Conservation (phyloP, 2,329 filamentous ascomycete species). For the Trichoderma koningiopsis region DNA sequence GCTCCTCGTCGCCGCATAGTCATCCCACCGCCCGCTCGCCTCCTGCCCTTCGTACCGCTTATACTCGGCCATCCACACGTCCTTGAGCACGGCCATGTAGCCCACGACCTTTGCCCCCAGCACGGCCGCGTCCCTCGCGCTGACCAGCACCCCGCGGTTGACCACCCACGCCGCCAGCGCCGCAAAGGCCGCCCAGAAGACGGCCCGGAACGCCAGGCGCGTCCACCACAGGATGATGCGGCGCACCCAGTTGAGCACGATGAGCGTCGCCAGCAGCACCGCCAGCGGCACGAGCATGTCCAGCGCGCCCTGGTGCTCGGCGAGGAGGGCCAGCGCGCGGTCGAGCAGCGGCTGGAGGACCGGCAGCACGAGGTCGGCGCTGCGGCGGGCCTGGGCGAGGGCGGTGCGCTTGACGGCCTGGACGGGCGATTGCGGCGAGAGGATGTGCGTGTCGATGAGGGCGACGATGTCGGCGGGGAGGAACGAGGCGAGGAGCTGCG, state of each 20-base stretch:
- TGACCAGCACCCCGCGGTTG: slow-evolving; percentile 67
- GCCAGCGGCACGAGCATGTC: slow-evolving; percentile 39
- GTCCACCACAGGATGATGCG: slow-evolving; percentile 78
- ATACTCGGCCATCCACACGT: slow-evolving; percentile 61
- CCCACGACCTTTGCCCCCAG: slow-evolving; percentile 48
- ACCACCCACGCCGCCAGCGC: slow-evolving; percentile 59
- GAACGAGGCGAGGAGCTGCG: slow-evolving; percentile 44
- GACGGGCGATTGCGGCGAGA: slow-evolving; percentile 50
- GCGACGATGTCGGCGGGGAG: slow-evolving; percentile 50
- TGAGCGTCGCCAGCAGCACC: slow-evolving; percentile 55
- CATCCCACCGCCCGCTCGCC: slow-evolving; percentile 26
- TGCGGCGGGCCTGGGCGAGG: slow-evolving; percentile 34
- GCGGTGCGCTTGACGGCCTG: slow-evolving; percentile 45
- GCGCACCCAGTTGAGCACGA: slow-evolving; percentile 71
- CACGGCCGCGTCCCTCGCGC: slow-evolving; percentile 58
- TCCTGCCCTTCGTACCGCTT: slow-evolving; percentile 56
- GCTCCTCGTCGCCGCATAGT: slow-evolving; percentile 26
- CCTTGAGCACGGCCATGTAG: slow-evolving; percentile 52
- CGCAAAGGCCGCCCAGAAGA: slow-evolving; percentile 65
- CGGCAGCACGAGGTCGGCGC: slow-evolving; percentile 42
- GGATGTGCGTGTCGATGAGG: slow-evolving; percentile 50
- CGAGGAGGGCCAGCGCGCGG: slow-evolving; percentile 39
- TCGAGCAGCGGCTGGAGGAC: slow-evolving; percentile 49
- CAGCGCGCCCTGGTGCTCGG: slow-evolving; percentile 40
- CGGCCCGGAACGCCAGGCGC: slow-evolving; percentile 61